Evolutionary conservation across 2,329 filamentous ascomycete genomes (phyloP), one percentile per base, ranked within the genome.

Genomic region (Verticillium nonalfalfae): DNA sequence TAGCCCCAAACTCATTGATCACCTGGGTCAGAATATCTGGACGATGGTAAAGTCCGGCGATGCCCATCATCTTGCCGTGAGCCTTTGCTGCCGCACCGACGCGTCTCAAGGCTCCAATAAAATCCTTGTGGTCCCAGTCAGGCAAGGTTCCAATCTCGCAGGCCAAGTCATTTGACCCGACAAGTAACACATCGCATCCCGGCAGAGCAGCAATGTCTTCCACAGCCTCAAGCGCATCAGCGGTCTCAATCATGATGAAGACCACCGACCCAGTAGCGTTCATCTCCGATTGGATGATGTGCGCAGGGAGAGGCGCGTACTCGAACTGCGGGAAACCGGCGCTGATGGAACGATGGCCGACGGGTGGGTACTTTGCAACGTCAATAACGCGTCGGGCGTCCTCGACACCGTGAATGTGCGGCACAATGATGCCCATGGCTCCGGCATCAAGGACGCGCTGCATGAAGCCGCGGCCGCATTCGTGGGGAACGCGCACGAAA

Each of bases 121-220:
- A 70, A 3, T 38, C n/a, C 4, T 56, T 4, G 50, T 66, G 62
- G 60, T 64, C 71, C 15, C 68, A 60, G 1, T 62, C 66, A 7
- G 65, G 67, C 7, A 50, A 11, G 11, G 67, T 62, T 0, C 70
- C 69, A 1, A 72, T 58, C 36, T 71, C 69, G 11, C 67, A 66
- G 0, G 68, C 65, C 9, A 74, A 57, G 50, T 74, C 72, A 21
- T 69, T 70, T 2, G 69, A 69, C 2, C 73, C 73, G 14, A 75
- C 64, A 0, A 74, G 63, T 0, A 75, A 62, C 0, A 71, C 69
- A 45, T 75, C 72, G 0, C 72, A 69, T 1, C 70, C 70, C 2
- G 67, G 60, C 0, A 72, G 67, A 3, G 70, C 68, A 1, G 71
- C 71, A 14, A 75, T 75, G 4, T 66, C 66, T n/a, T 74, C 69